Base-by-base conservation (phyloP, 208 protist genomes). In the Trypanosoma melophagium region DNA sequence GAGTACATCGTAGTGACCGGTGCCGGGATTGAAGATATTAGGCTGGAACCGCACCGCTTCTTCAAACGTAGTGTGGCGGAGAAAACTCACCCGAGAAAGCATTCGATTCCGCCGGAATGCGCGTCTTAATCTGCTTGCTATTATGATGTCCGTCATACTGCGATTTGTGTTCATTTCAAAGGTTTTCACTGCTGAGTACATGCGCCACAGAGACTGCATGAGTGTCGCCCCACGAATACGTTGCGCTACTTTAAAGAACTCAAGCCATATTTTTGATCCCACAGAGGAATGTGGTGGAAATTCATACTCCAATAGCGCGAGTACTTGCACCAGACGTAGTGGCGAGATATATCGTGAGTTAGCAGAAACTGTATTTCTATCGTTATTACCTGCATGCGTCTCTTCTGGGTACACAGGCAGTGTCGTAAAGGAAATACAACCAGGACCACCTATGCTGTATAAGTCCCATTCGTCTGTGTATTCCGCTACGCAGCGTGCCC, bases 191-290 rank as follows among this genome's bases (percentile, higher is more conserved):
- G 73, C 58, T 1, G 64, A 38, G 71, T 90, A 88, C 88, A 91
- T 94, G 42, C 88, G 69, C 88, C 88, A 94, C 8, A 94, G 77
- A 0, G 84, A 94, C 71, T 94, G 88, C 77, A 94, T 64, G 40
- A 91, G 68, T 40, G 85, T 90, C 4, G 88, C 88, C 3, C 77
- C 84, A 40, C 85, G 77, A 49, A 91, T 68, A 44, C 87, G 82
- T 58, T 91, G 84, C 52, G 83, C 72, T 19, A 88, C 76, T 21
- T 77, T 80, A 65, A 93, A 90, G 45, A 94, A 94, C 65, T 91
- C 82, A 52, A 91, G 71, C 83, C 86, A 91, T 64, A 88, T 55
- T 59, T 87, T 85, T 14, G 83, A 87, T 41, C 81, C 83, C 17
- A 91, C 77, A 1, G 85, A 94, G 22, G 82, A 91, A 70, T 90